Evolutionary conservation across 768 basidiomycete genomes (phyloP).

Genomic region (Mycena venus): DNA sequence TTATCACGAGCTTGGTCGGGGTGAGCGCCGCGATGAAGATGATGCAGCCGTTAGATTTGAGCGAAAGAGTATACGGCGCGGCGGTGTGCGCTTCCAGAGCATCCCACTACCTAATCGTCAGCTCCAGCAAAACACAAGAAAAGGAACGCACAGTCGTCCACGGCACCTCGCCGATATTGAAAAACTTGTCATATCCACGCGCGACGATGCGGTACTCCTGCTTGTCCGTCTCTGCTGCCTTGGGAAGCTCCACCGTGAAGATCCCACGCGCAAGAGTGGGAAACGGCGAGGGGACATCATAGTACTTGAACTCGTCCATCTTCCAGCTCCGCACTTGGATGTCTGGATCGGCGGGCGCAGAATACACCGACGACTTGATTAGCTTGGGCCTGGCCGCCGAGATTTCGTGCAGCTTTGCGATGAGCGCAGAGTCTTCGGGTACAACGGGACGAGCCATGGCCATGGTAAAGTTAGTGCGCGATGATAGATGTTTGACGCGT

Average conservation of each 20-base stretch:
- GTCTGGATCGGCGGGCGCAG: constrained; percentile 67
- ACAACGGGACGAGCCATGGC: constrained; percentile 20
- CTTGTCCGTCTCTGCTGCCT: constrained; percentile 41
- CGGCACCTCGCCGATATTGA: constrained; percentile 96
- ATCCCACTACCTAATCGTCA: constrained; percentile 70
- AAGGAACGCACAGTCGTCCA: constrained; percentile 82
- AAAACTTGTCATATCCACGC: constrained; percentile 98
- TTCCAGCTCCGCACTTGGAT: constrained; percentile 89
- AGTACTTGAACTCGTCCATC: constrained; percentile 98
- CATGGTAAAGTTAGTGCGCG: neutral
- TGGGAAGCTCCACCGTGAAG: constrained; percentile 72
- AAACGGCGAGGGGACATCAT: constrained; percentile 89
- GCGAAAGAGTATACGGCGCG: constrained; percentile 86
- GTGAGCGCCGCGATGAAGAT: constrained; percentile 94
- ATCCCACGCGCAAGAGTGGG: constrained; percentile 95
- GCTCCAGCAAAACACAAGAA: neutral
- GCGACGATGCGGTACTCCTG: constrained; percentile 76
- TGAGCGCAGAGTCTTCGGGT: constrained; percentile 69
- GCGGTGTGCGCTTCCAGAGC: constrained; percentile 77
- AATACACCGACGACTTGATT: constrained; percentile 69
- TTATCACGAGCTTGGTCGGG: constrained; percentile 79
- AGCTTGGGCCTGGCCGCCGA: constrained; percentile 74
- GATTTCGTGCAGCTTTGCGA: constrained; percentile 65
- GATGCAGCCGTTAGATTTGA: constrained; percentile 95
- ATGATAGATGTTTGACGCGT: neutral